phyloP scores from a whole-genome alignment of 495 filamentous ascomycete species.

The Penicillium flavigenum region DNA sequence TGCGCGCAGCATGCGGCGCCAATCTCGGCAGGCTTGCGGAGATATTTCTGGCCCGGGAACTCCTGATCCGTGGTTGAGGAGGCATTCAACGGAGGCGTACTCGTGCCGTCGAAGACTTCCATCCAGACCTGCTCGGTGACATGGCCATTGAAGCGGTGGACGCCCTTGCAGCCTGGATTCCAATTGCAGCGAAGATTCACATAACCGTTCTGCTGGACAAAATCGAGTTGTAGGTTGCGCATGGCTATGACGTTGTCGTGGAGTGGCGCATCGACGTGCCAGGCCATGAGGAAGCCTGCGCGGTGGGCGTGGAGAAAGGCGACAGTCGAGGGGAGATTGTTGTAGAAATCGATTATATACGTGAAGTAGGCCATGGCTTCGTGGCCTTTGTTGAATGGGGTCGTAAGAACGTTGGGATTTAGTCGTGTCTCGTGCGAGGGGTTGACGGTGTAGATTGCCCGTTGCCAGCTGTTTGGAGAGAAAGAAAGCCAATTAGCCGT shows the following conservation, averaged over 20 bases:
- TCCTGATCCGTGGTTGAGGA: conserved; percentile 21
- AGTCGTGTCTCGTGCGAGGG: conserved; percentile 51
- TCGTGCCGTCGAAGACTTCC: conserved; percentile 54
- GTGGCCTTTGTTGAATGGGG: conserved; percentile 65
- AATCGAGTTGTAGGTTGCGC: conserved; percentile 48
- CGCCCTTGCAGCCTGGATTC: conserved; percentile 59
- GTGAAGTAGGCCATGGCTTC: conserved; percentile 74
- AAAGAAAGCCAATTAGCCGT: not conserved
- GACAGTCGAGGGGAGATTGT: conserved; percentile 62
- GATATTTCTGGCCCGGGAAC: conserved; percentile 16
- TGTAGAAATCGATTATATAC: conserved; percentile 71
- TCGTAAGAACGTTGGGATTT: conserved; percentile 39
- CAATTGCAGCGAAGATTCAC: conserved; percentile 67
- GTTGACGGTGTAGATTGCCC: conserved; percentile 66
- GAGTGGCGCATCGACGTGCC: conserved; percentile 61
- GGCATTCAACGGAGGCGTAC: conserved; percentile 48
- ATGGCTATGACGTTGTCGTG: conserved; percentile 55
- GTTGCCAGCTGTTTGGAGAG: conserved; percentile 44
- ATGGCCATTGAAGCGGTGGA: conserved; percentile 55
- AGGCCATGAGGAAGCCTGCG: conserved; percentile 47
- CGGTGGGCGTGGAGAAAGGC: conserved; percentile 70
- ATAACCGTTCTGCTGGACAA: conserved; percentile 58
- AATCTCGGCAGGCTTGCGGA: conserved; percentile 36
- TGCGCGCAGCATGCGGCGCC: conserved; percentile 64
- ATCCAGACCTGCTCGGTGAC: conserved; percentile 53